phyloP scores from a whole-genome alignment of 2,329 filamentous ascomycete genomes.

The Calonectria pseudoturangicola region DNA sequence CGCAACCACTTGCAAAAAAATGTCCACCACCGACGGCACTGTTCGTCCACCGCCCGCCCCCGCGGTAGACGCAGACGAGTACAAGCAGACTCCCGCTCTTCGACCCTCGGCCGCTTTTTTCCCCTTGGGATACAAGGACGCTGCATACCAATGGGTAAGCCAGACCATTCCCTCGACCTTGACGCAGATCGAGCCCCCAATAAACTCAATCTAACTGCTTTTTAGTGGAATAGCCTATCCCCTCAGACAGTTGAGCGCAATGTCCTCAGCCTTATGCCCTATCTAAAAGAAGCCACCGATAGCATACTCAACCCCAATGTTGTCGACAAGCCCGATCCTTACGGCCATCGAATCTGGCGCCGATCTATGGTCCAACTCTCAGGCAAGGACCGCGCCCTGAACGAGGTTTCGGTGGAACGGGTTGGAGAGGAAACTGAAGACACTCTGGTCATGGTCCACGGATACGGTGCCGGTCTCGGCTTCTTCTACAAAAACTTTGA shows the following conservation, averaged over 20 bases:
- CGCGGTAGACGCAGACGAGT: slow-evolving; percentile 49
- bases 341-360: slow-evolving; percentile 89
- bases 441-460: slow-evolving; percentile 95
- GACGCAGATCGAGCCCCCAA: not conserved
- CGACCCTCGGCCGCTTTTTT: slow-evolving; percentile 73
- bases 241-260: slow-evolving; percentile 90
- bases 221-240: slow-evolving; percentile 88
- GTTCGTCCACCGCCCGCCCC: slow-evolving; percentile 51
- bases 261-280: slow-evolving; percentile 90
- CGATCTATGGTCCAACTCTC: slow-evolving; percentile 88
- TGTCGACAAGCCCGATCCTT: slow-evolving; percentile 79
- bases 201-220: slow-evolving; percentile 39
- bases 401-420: slow-evolving; percentile 94
- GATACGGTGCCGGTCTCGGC: slow-evolving; percentile 95
- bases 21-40: slow-evolving; percentile 59
- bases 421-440: slow-evolving; percentile 86
- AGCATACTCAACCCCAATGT: slow-evolving; percentile 70
- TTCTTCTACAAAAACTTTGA: slow-evolving; percentile 99
- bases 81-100: slow-evolving; percentile 54
- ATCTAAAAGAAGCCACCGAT: slow-evolving; percentile 85
- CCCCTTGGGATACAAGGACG: slow-evolving; percentile 93
- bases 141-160: slow-evolving; percentile 91
- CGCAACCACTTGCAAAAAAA: slow-evolving; percentile 56
- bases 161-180: not conserved
- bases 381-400: slow-evolving; percentile 90